phyloP scores from a whole-genome alignment of 192 early-diverging fungal species.

The Jimgerdemannia flammicorona region DNA sequence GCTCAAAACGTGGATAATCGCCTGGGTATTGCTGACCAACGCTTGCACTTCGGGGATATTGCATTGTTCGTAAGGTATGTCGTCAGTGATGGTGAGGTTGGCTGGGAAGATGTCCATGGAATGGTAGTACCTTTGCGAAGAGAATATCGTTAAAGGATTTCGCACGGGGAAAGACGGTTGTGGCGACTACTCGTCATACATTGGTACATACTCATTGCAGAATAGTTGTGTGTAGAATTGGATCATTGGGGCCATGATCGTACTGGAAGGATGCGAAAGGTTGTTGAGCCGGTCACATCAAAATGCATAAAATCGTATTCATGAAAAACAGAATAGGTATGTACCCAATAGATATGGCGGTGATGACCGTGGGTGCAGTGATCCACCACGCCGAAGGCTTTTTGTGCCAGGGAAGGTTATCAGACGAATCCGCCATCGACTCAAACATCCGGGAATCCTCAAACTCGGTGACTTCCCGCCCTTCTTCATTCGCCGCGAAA shows the following conservation, averaged over 20 bases:
- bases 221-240: conserved; percentile 30
- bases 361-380: not conserved
- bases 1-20: conserved; percentile 16
- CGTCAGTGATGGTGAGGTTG: not conserved
- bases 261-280: conserved; percentile 4
- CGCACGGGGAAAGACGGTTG: not conserved
- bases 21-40: conserved; percentile 17
- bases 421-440: too few species aligned
- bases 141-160: not conserved
- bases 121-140: conserved; percentile 22
- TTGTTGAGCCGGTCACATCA: not conserved
- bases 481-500: too few species aligned
- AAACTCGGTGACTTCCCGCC: too few species aligned
- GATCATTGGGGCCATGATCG: conserved; percentile 18
- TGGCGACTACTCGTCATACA: too few species aligned
- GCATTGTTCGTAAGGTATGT: conserved; percentile 25
- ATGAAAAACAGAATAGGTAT: not conserved
- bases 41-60: conserved; percentile 32
- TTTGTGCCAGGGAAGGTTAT: not conserved
- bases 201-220: conserved; percentile 23
- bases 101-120: not conserved
- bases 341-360: not conserved
- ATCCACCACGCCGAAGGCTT: conserved; percentile 1
- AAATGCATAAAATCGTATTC: not conserved
- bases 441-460: too few species aligned